Evolutionary conservation across 495 filamentous ascomycete species (phyloP), one percentile per base, ranked within the genome.

Genomic region (Chlorociboria aeruginascens): DNA sequence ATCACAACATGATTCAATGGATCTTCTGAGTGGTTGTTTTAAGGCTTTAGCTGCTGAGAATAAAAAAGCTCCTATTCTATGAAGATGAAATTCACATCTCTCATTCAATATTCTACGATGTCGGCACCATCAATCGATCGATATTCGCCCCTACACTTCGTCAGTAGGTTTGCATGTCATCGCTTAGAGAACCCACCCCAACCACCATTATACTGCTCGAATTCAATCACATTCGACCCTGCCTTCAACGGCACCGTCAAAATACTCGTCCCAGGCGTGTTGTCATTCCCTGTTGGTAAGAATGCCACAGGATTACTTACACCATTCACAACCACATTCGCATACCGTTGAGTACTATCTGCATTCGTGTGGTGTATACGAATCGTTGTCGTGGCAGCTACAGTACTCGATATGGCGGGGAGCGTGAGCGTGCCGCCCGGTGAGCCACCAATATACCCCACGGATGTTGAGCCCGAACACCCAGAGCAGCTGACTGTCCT

Each of bases 241-340:
- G 25, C 55, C 56, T 60, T 67, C 68, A 61, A 69, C 48, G 45
- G 65, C 48, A 42, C 56, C 61, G 57, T 71, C 63, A 59, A 46
- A 8, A 57, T 52, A 40, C 66, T 69, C 25, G 53, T 63, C 4
- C 53, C 55, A 1, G 56, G 52, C 31, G 56, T 62, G 3, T 57
- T 55, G 11, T 65, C 65, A 8, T 58, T 61, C 6, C 44, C 51
- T 1, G 69, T 65, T 0, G 68, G 66, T 46, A 75, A 40, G 44
- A 77, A 77, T 4, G 74, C 74, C 8, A 77, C 34, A 36, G 69
- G 71, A 55, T 68, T 48, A 12, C 55, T 55, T 1, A 66, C 72
- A 0, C 74, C 71, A 58, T 78, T 79, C n/a, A 80, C 77, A n/a
- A 61, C 56, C 13, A 79, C 68, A 38, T 67, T 68, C 0, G 72